Conservation (phyloP, 495 filamentous ascomycete species). For the Astrocystis sublimbata region DNA sequence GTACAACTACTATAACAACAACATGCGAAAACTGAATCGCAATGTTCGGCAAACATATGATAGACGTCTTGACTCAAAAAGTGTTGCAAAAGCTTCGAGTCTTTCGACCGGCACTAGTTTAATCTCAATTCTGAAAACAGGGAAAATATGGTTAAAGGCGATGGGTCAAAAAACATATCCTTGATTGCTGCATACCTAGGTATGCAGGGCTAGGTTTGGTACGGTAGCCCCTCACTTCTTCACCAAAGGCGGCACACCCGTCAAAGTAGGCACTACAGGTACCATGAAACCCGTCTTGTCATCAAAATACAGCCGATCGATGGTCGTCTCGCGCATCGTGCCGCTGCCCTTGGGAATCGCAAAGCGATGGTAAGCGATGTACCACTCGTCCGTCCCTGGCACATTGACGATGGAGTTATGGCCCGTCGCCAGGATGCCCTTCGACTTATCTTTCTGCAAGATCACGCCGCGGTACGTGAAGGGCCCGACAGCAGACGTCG, state of each 20-base stretch:
- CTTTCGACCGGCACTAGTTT: background rate
- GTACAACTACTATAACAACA: background rate
- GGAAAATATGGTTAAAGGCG: background rate
- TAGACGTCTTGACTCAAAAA: too few species aligned
- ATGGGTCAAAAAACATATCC: background rate
- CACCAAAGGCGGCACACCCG: conserved; percentile 6
- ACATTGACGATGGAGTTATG: conserved; percentile 24
- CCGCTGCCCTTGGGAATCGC: conserved; percentile 20
- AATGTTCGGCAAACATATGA: background rate
- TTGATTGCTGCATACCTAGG: background rate
- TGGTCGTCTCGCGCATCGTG: conserved; percentile 19
- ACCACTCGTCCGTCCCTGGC: conserved; percentile 24
- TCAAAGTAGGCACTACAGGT: conserved; percentile 17
- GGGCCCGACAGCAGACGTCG: conserved; percentile 8
- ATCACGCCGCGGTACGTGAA: conserved; percentile 23
- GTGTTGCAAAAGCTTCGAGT: background rate
- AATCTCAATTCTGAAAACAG: background rate
- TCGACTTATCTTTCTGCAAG: conserved; percentile 19
- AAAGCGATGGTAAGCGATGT: conserved; percentile 25
- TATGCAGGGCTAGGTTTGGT: background rate
- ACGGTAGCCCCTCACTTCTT: background rate
- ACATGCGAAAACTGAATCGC: background rate
- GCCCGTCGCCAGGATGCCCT: conserved; percentile 20
- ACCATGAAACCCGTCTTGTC: conserved; percentile 16
- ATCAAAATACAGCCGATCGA: conserved; percentile 19